Evolutionary conservation across 352 stramenopile genomes (phyloP).

Genomic region (Phytophthora quininea): DNA sequence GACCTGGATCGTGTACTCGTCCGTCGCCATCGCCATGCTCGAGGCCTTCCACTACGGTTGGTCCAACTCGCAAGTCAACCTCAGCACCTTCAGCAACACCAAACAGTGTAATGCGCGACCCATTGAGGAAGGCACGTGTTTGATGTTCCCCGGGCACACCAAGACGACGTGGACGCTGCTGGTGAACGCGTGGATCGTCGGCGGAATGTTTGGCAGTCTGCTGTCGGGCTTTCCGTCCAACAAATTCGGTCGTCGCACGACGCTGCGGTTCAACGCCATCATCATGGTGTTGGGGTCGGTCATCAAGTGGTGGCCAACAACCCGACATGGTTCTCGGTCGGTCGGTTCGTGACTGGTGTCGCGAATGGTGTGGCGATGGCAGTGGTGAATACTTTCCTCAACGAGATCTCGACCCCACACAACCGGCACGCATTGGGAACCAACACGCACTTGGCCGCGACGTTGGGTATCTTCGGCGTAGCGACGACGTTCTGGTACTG

Average conservation of each 20-base stretch:
- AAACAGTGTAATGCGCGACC: conserved; percentile 32
- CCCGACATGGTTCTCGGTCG: conserved; percentile 24
- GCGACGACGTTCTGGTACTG: conserved; percentile 44
- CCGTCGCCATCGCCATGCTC: conserved; percentile 31
- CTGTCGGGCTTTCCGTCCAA: conserved; percentile 30
- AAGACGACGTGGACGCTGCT: conserved; percentile 44
- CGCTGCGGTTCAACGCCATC: conserved; percentile 18
- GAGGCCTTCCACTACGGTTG: conserved; percentile 52
- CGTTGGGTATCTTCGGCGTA: conserved; percentile 37
- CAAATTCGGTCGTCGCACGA: conserved; percentile 40
- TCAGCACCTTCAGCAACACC: conserved; percentile 45
- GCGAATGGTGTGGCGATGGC: conserved; percentile 30
- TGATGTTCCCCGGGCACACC: conserved; percentile 61
- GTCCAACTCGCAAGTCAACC: conserved; percentile 50
- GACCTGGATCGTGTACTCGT: conserved; percentile 40
- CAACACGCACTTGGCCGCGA: conserved; percentile 38
- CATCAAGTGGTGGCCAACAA: conserved; percentile 24
- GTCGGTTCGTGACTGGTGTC: conserved; percentile 38
- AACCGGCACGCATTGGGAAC: conserved; percentile 28
- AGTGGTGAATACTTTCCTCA: conserved; percentile 32
- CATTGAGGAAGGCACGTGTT: conserved; percentile 30
- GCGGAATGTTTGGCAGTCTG: conserved; percentile 49
- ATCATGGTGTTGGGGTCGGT: conserved; percentile 34
- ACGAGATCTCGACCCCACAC: conserved; percentile 38
- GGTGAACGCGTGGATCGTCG: conserved; percentile 57